A percentile compares a stretch with the other conserved stretches of the same genome.
Evolutionary conservation across 306 rosid species (phyloP).

Genomic region (Quercus gilva): DNA sequence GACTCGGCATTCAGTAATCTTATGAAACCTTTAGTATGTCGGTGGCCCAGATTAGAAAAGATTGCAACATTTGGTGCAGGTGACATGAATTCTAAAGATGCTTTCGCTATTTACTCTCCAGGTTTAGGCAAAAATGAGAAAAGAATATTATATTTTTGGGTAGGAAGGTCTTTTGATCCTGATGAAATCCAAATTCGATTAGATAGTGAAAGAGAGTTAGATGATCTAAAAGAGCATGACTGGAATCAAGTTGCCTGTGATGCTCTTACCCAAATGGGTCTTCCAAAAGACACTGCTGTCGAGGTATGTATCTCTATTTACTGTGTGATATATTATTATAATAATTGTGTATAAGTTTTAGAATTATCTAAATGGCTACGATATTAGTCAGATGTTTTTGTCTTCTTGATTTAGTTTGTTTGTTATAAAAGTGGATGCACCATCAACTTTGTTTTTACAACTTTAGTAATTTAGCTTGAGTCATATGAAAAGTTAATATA

Average conservation of each 20-base stretch:
- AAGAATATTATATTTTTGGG: slow-evolving; percentile 68
- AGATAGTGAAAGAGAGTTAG: slow-evolving; percentile 49
- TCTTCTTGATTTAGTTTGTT: background rate
- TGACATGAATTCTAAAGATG: slow-evolving; percentile 71
- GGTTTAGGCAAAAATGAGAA: slow-evolving; percentile 34
- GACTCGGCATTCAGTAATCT: slow-evolving; percentile 24
- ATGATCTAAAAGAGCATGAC: slow-evolving; percentile 49
- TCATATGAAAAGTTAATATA: background rate
- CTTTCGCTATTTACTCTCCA: slow-evolving; percentile 67
- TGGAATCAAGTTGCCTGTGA: slow-evolving; percentile 62
- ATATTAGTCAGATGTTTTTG: too few species aligned
- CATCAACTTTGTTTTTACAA: background rate
- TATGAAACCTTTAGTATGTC: slow-evolving; percentile 45
- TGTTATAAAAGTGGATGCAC: background rate
- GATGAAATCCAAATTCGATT: slow-evolving; percentile 40
- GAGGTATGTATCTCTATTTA: slow-evolving; percentile 52
- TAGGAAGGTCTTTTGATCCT: slow-evolving; percentile 63
- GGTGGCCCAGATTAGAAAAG: slow-evolving; percentile 84
- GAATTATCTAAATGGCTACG: background rate
- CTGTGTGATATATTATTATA: background rate
- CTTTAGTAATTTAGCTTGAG: background rate
- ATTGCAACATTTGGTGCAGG: slow-evolving; percentile 44
- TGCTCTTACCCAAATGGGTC: slow-evolving; percentile 49
- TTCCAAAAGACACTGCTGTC: slow-evolving; percentile 56
- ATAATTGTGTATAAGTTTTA: background rate